phyloP scores from a whole-genome alignment of 2,329 filamentous ascomycete genomes.

The Fusarium dlaminii region DNA sequence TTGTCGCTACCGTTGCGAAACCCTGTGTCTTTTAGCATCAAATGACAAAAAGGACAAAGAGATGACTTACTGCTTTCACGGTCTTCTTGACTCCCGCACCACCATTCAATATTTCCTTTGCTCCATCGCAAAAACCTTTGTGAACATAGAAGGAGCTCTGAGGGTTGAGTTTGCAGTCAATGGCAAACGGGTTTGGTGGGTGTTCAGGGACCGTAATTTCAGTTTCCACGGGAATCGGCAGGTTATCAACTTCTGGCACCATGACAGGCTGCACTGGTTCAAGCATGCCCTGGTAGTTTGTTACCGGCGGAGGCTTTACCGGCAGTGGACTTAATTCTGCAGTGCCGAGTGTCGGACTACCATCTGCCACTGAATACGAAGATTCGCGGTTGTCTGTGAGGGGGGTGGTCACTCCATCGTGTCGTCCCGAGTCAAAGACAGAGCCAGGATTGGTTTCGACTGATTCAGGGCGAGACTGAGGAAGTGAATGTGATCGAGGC shows the following conservation, averaged over 20 bases:
- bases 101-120: conserved; percentile 59
- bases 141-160: conserved; percentile 62
- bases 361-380: conserved; percentile 31
- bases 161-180: conserved; percentile 55
- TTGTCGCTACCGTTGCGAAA: conserved; percentile 52
- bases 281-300: conserved; percentile 26
- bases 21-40: conserved; percentile 45
- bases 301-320: conserved; percentile 19
- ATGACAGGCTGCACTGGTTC: conserved; percentile 1
- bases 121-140: conserved; percentile 66
- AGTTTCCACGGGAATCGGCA: conserved; percentile 41
- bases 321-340: conserved; percentile 35
- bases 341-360: conserved; percentile 39
- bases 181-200: conserved; percentile 30
- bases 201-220: conserved; percentile 20
- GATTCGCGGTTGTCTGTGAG: conserved; percentile 37
- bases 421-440: conserved; percentile 36
- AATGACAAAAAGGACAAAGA: not conserved
- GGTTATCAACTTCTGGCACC: conserved; percentile 35
- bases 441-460: conserved; percentile 39
- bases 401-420: conserved; percentile 33
- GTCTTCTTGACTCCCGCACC: conserved; percentile 61
- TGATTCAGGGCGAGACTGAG: conserved; percentile 40
- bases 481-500: conserved; percentile 27
- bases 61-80: conserved; percentile 56